Evolutionary conservation across 192 early-diverging fungal species (phyloP).

Genomic region (Umbelopsis vinacea): DNA sequence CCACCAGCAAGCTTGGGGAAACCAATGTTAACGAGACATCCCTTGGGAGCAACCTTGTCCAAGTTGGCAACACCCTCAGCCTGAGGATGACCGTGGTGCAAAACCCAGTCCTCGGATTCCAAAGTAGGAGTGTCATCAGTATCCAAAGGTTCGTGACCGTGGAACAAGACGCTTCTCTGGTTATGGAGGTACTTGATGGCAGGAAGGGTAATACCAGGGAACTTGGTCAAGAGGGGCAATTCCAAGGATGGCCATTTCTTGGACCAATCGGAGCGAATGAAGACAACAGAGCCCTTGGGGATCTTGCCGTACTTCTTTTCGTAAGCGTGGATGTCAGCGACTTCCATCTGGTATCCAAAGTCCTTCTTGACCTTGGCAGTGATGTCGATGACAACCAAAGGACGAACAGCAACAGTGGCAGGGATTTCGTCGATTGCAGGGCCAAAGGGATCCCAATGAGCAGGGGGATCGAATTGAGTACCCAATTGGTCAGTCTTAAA

Average conservation of each 20-base stretch:
- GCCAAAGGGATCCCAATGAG: slow-evolving; percentile 50
- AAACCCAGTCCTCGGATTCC: slow-evolving; percentile 49
- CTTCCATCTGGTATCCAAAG: slow-evolving; percentile 41
- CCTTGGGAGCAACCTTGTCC: slow-evolving; percentile 49
- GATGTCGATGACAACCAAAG: slow-evolving; percentile 54
- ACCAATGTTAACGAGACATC: slow-evolving; percentile 54
- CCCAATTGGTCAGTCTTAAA: slow-evolving; percentile 58
- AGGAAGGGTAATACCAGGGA: slow-evolving; percentile 50
- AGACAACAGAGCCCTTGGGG: slow-evolving; percentile 47
- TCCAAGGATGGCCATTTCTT: slow-evolving; percentile 51
- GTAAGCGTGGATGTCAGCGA: slow-evolving; percentile 45
- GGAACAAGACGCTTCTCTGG: slow-evolving; percentile 48
- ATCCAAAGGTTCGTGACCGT: slow-evolving; percentile 57
- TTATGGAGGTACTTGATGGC: slow-evolving; percentile 51
- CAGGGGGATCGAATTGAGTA: slow-evolving; percentile 56
- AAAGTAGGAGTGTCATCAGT: slow-evolving; percentile 53
- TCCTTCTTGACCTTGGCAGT: slow-evolving; percentile 40
- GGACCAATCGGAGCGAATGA: slow-evolving; percentile 59
- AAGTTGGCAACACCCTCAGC: slow-evolving; percentile 55
- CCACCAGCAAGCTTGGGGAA: slow-evolving; percentile 55
- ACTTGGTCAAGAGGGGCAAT: slow-evolving; percentile 41
- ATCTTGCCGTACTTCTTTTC: slow-evolving; percentile 45
- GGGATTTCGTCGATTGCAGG: slow-evolving; percentile 53
- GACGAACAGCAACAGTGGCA: slow-evolving; percentile 50
- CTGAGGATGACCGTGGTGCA: slow-evolving; percentile 49